Conservation (phyloP, 441 rosid genomes). For the Pelargonium australe region DNA sequence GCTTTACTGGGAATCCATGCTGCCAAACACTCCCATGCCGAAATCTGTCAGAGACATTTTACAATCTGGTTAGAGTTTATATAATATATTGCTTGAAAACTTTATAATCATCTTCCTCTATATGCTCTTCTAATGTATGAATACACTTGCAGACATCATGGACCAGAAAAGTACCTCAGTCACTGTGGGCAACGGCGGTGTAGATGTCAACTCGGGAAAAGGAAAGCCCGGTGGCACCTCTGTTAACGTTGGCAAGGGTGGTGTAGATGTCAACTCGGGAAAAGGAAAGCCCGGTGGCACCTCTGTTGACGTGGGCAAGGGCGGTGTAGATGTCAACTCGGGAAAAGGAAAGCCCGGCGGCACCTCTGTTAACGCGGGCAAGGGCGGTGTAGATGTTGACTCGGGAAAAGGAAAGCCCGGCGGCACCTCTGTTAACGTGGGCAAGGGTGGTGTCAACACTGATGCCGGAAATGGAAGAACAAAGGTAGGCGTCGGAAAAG, state of each 20-base stretch:
- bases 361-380: background rate
- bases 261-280: conserved; percentile 42
- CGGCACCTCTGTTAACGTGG: background rate
- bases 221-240: conserved; percentile 12
- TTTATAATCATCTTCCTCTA: too few species aligned
- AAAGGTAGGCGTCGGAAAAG: background rate
- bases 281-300: conserved; percentile 45
- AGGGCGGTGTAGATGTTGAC: conserved; percentile 20
- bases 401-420: conserved; percentile 21
- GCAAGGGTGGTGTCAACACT: too few species aligned
- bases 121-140: background rate
- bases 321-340: conserved; percentile 39
- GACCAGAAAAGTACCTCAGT: conserved; percentile 47
- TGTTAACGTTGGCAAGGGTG: conserved; percentile 29
- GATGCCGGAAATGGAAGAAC: background rate
- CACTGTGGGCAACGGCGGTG: conserved; percentile 29
- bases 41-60: background rate
- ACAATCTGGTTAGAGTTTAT: background rate
- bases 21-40: conserved; percentile 5
- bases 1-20: background rate
- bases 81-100: background rate
- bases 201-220: conserved; percentile 3
- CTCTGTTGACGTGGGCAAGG: conserved; percentile 44
- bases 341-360: conserved; percentile 18
- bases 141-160: conserved; percentile 32